Conservation (phyloP, 805 yeast species). For the Ogataea minuta region DNA sequence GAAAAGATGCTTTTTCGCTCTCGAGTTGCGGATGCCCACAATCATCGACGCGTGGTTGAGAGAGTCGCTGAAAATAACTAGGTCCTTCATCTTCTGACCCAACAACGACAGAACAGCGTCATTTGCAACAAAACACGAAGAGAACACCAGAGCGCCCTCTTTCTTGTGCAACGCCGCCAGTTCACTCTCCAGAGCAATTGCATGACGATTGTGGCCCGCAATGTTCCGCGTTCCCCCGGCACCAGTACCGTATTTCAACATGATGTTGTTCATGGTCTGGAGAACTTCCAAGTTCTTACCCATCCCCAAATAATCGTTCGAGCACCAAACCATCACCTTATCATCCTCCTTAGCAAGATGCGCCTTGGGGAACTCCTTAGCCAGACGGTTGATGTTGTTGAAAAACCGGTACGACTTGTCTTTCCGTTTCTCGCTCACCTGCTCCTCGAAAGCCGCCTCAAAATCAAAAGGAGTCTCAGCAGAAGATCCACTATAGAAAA, state of each 20-base stretch:
- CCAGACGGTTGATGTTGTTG: conserved; percentile 95
- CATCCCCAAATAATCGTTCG: conserved; percentile 96
- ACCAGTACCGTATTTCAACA: conserved; percentile 93
- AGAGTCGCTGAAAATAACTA: conserved; percentile 90
- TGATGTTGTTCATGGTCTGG: conserved; percentile 70
- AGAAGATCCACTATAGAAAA: conserved; percentile 32
- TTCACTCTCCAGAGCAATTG: conserved; percentile 83
- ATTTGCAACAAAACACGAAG: conserved; percentile 95
- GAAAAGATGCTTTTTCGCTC: conserved; percentile 84
- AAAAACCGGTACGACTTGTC: conserved; percentile 95
- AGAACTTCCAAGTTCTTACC: conserved; percentile 76
- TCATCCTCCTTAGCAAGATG: conserved; percentile 74
- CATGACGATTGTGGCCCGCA: conserved; percentile 94
- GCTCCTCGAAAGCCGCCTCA: conserved; percentile 62
- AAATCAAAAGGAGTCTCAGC: conserved; percentile 65
- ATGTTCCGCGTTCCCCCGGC: conserved; percentile 99
- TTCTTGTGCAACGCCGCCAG: conserved; percentile 89
- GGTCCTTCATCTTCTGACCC: conserved; percentile 85
- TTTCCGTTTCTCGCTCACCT: conserved; percentile 67
- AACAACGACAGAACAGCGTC: conserved; percentile 90
- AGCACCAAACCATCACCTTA: conserved; percentile 98
- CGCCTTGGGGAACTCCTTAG: conserved; percentile 90
- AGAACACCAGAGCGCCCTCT: conserved; percentile 91
- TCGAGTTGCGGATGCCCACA: conserved; percentile 88
- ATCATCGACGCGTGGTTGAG: conserved; percentile 98